Conservation (phyloP, 352 stramenopile species). For the Phytopythium delawarense region DNA sequence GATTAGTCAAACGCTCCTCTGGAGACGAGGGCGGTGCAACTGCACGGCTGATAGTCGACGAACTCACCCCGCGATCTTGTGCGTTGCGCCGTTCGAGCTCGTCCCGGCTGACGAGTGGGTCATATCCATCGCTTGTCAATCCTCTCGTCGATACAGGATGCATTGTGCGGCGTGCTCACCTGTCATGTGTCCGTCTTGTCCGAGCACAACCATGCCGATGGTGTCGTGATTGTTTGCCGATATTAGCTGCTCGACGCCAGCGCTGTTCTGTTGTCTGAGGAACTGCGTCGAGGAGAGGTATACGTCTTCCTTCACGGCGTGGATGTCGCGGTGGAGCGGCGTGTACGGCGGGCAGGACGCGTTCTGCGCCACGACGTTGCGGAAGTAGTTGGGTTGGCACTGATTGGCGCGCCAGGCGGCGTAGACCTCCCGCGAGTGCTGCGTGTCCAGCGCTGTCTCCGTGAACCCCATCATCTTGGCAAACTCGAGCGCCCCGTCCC, state of each 20-base stretch:
- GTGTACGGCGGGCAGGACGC: constrained; percentile 78
- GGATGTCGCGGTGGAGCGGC: constrained; percentile 22
- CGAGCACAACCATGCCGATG: constrained; percentile 85
- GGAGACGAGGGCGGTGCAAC: not conserved
- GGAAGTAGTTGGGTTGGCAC: constrained; percentile 91
- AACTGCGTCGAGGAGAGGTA: constrained; percentile 13
- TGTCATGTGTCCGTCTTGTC: constrained; percentile 58
- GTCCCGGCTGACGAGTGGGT: constrained; percentile 48
- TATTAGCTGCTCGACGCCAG: constrained; percentile 25
- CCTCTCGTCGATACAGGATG: not conserved
- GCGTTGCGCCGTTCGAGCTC: constrained; percentile 87
- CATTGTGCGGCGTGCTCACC: constrained; percentile 13
- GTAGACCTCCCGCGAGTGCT: constrained; percentile 48
- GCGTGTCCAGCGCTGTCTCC: constrained; percentile 65
- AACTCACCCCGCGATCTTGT: constrained; percentile 84
- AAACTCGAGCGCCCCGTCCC: constrained; percentile 81
- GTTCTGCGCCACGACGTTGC: constrained; percentile 65
- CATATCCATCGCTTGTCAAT: not conserved
- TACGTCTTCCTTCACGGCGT: constrained; percentile 12
- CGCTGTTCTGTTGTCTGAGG: constrained; percentile 15
- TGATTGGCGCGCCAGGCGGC: constrained; percentile 45
- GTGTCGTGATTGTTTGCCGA: constrained; percentile 85
- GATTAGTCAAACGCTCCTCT: constrained; percentile 2
- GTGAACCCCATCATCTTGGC: constrained; percentile 91
- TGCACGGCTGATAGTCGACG: not conserved